Evolutionary conservation across 2,329 filamentous ascomycete genomes (phyloP).

Genomic region (Coniochaeta hoffmannii): DNA sequence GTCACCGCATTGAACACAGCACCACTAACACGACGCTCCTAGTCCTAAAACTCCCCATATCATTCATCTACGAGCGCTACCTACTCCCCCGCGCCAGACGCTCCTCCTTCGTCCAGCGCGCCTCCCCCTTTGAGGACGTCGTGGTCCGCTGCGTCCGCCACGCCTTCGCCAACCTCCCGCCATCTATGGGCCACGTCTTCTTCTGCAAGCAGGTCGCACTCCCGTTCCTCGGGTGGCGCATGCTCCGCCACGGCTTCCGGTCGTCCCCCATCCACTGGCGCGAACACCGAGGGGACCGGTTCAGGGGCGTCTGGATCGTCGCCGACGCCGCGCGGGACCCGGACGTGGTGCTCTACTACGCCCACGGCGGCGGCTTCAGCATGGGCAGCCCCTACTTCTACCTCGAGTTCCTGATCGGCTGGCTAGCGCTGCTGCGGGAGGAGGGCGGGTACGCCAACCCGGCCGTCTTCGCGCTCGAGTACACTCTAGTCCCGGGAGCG

Average conservation of each 20-base stretch:
- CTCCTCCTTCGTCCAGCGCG: slow-evolving; percentile 58
- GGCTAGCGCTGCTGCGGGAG: slow-evolving; percentile 57
- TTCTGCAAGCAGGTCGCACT: slow-evolving; percentile 67
- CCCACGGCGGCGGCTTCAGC: slow-evolving; percentile 75
- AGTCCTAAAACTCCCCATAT: slow-evolving; percentile 52
- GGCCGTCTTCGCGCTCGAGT: slow-evolving; percentile 72
- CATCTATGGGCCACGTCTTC: slow-evolving; percentile 65
- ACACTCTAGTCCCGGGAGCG: slow-evolving; percentile 69
- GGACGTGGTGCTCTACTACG: slow-evolving; percentile 76
- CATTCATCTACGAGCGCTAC: slow-evolving; percentile 52
- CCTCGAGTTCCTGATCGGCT: slow-evolving; percentile 71
- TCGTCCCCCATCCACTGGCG: slow-evolving; percentile 57
- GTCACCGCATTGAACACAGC: neutral
- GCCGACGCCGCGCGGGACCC: slow-evolving; percentile 52
- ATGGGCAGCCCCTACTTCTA: slow-evolving; percentile 83
- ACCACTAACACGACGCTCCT: neutral
- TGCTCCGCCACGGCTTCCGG: slow-evolving; percentile 64
- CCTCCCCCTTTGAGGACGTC: slow-evolving; percentile 69
- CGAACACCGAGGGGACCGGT: slow-evolving; percentile 41
- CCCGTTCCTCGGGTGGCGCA: slow-evolving; percentile 68
- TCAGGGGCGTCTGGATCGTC: slow-evolving; percentile 64
- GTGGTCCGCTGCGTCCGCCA: slow-evolving; percentile 72
- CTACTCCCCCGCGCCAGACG: slow-evolving; percentile 33
- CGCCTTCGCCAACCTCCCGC: slow-evolving; percentile 65
- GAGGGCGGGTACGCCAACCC: slow-evolving; percentile 67